phyloP scores from a whole-genome alignment of 148 eudicot species.

The Pouteria glomerata region DNA sequence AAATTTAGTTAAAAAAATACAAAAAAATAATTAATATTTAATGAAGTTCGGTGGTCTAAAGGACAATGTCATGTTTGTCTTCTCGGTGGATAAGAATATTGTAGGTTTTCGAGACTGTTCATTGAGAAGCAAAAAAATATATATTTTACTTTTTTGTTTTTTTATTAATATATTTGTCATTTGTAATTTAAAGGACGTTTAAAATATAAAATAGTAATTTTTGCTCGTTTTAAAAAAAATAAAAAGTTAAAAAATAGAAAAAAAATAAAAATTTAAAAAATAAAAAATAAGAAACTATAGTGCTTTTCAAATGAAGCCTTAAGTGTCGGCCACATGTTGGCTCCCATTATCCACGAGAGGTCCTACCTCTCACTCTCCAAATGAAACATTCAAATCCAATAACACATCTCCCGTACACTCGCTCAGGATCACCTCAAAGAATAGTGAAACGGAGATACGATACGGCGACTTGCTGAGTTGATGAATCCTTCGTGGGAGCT shows the following conservation, averaged over 20 bases:
- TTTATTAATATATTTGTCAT: no score
- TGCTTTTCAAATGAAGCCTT: neutral
- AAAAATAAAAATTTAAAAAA: no score
- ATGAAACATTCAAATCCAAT: neutral
- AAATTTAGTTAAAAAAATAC: no score
- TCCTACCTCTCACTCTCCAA: neutral
- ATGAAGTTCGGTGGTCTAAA: no score
- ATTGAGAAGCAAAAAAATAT: neutral
- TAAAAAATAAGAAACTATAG: neutral
- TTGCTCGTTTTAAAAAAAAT: neutral
- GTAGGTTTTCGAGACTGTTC: neutral
- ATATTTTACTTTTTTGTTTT: neutral
- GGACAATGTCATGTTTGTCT: neutral
- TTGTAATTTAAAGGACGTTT: neutral
- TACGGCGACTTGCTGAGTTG: neutral
- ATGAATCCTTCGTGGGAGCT: neutral
- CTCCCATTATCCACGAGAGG: no score
- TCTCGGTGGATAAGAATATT: neutral
- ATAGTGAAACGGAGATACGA: neutral
- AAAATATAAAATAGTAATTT: no score
- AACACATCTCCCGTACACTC: neutral
- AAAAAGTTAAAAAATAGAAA: constrained; percentile 3
- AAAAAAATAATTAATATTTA: no score
- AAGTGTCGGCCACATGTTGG: neutral
- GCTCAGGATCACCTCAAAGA: neutral